Evolutionary conservation across 768 basidiomycete genomes (phyloP), one percentile per base, ranked within the genome.

Genomic region (Suillus occidentalis): DNA sequence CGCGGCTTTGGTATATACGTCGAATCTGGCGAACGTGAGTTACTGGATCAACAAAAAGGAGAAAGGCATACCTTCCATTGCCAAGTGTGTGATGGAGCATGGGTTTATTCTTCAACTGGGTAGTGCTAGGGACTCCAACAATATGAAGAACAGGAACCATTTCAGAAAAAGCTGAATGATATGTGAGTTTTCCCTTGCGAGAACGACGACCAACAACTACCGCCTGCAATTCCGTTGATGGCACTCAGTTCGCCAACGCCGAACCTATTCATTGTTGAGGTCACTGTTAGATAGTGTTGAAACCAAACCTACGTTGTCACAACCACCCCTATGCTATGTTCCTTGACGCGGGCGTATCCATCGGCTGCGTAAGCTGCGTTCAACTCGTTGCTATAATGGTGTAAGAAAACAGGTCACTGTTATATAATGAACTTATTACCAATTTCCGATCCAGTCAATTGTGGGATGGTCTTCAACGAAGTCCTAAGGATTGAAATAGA

Each of bases 231-330:
- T 49, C 92, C 91, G 69, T 94, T 93, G 42, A 91, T 87, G 5
- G 95, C 94, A 47, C 89, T 91, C 52, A 97, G 78, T 74, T 97
- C 95, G 18, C 95, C 95, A n/a, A 97, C 95, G 62, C 95, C 95
- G 68, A 95, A 97, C 2, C 89, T 91, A 61, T 31, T 7, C 20
- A 31, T 6, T 22, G 9, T 1, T 22, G 53, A 57, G 14, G 42
- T 45, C 64, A 25, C 68, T 60, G 28, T 36, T 39, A 42, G 45
- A 62, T 18, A 7, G 22, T 25, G 61, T 52, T 14, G 43, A 2
- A 22, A 5, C n/a, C 14, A 39, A 16, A 71, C 80, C n/a, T 70
- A 90, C 89, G 91, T 97, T 13, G 95, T 97, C 39, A 85, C 76
- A 6, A 95, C 76, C 9, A 87, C 92, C 59, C 91, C 92, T 57